Evolutionary conservation across 306 rosid genomes (phyloP), one percentile per base, ranked within the genome.

Genomic region (Astragalus membranaceus): DNA sequence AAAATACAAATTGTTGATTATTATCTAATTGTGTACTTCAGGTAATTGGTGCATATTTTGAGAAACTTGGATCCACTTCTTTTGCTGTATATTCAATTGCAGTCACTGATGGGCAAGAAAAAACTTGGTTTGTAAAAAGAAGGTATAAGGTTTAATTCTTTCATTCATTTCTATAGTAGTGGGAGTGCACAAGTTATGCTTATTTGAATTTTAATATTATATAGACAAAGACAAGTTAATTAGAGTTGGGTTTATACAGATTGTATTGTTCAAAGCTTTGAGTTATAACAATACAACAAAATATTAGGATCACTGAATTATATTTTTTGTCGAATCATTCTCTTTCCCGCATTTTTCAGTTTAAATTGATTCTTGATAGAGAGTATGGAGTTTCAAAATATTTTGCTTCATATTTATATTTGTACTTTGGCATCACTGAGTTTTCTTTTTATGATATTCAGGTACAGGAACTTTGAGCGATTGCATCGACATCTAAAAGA

Each of bases 31-130:
- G 51, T 75, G 61, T 54, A 26, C 56, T 52, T 13, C 87, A 91
- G 99, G 99, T 95, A 48, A 91, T 89, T 81, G 99, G 99, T 60
- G 99, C 99, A 20, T 87, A 91, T 79, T 95, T 95, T 86, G 99
- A 95, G 84, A 89, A 95, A 84, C 79, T 86, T 17, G 92, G 95
- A 35, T 89, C 99, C 74, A 95, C 91, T 74, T 91, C 99, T 69
- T 95, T 95, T 87, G 99, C 99, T 9, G 99, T 95, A 59, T 95
- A 95, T 76, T 87, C 96, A 70, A 91, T 95, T 66, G 97, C 90
- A 61, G 99, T 95, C 53, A 89, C 97, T 17, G 97, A 86, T 77
- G 85, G 91, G 65, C 90, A 78, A 79, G 85, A 82, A 78, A 85
- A 80, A 82, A 95, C 97, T 64, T 91, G 96, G 97, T 95, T 91